phyloP scores from a whole-genome alignment of 2,329 filamentous ascomycete species.

The Hymenoscyphus occultus region DNA sequence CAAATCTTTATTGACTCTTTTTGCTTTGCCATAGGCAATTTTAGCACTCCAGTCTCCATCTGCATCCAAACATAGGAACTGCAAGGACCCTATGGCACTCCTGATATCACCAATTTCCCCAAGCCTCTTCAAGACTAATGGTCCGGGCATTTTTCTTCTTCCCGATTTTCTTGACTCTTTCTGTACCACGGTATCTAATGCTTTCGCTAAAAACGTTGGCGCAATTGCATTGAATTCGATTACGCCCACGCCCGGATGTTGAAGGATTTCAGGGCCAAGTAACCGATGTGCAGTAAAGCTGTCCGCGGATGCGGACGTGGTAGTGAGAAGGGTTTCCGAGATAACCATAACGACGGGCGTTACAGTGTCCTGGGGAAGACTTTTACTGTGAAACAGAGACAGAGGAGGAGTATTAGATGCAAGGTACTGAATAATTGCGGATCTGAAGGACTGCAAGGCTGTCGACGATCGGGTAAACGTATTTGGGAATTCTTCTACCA shows the following conservation, averaged over 20 bases:
- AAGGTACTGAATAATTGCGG: conserved; percentile 71
- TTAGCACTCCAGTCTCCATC: conserved; percentile 72
- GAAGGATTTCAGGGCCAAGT: conserved; percentile 79
- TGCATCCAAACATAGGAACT: conserved; percentile 85
- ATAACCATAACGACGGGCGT: conserved; percentile 84
- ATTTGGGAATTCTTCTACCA: conserved; percentile 81
- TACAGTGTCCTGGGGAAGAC: conserved; percentile 42
- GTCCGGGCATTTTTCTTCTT: conserved; percentile 71
- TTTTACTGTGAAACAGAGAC: conserved; percentile 41
- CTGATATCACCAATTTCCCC: conserved; percentile 89
- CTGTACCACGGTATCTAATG: conserved; percentile 74
- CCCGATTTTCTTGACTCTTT: conserved; percentile 83
- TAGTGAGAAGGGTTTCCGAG: conserved; percentile 85
- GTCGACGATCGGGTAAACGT: conserved; percentile 65
- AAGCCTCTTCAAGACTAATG: conserved; percentile 72
- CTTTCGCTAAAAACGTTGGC: conserved; percentile 79
- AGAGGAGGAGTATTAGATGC: conserved; percentile 61
- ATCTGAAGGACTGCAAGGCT: conserved; percentile 68
- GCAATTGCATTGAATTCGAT: conserved; percentile 95
- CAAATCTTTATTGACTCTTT: conserved; percentile 57
- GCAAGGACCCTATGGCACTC: conserved; percentile 85
- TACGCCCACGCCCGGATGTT: conserved; percentile 72
- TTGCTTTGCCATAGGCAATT: conserved; percentile 64
- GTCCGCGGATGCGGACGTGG: conserved; percentile 78
- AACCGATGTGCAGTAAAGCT: conserved; percentile 91